Conservation (phyloP, 202 grass and related monocot genomes). For the Musa balbisiana region DNA sequence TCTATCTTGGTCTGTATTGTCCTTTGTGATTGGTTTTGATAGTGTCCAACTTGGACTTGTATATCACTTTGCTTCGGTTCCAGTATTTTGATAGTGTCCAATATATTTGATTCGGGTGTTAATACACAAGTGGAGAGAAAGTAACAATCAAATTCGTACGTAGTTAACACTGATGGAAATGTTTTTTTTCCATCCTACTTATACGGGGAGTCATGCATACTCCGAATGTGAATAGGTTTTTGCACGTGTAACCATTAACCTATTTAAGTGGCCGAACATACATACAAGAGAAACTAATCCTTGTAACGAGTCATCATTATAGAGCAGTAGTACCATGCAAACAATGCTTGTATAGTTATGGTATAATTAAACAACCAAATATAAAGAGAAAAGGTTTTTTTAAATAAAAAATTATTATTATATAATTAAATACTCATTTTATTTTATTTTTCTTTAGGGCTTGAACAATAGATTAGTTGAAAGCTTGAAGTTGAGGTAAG, state of each 20-base stretch:
- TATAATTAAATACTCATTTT: too few species aligned
- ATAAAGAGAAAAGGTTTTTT: too few species aligned
- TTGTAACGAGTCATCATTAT: background rate
- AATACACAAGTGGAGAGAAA: conserved; percentile 11
- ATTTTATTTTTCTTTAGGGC: too few species aligned
- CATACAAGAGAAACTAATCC: background rate
- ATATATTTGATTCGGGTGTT: conserved; percentile 4
- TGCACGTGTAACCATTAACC: background rate
- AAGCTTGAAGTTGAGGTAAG: too few species aligned
- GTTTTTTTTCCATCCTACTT: too few species aligned
- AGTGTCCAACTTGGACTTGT: background rate
- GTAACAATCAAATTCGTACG: conserved; percentile 6
- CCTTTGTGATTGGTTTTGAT: background rate
- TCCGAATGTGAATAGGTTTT: background rate
- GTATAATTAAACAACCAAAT: too few species aligned
- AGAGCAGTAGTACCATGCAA: background rate
- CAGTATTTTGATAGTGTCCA: background rate
- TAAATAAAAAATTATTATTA: too few species aligned
- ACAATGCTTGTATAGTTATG: background rate
- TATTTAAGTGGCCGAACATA: background rate
- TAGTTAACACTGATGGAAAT: background rate
- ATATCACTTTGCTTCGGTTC: background rate
- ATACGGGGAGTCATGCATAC: background rate
- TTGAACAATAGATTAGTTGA: too few species aligned
- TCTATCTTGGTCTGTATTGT: background rate